Percentiles rank a stretch among this genome's conserved stretches.
Evolutionary conservation across 2,329 filamentous ascomycete genomes (phyloP).

Genomic region (Rhynchosporium agropyri): DNA sequence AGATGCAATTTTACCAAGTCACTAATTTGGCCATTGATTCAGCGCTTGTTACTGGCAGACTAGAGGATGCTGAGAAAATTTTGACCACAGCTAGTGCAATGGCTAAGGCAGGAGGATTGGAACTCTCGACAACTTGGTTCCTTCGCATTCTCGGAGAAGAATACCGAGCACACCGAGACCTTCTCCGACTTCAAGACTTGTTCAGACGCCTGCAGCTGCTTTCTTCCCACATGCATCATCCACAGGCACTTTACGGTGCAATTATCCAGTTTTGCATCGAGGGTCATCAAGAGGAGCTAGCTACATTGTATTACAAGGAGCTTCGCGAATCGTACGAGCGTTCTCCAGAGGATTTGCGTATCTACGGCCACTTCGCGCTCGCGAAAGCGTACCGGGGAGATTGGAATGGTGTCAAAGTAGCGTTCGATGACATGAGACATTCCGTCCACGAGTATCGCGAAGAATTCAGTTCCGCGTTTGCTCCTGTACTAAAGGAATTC

Average conservation of each 20-base stretch:
- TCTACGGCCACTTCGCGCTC: constrained; percentile 40
- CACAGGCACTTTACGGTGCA: constrained; percentile 36
- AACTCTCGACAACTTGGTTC: constrained; percentile 34
- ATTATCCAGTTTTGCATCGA: constrained; percentile 42
- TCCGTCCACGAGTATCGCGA: constrained; percentile 19
- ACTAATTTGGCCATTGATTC: constrained; percentile 32
- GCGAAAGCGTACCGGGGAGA: constrained; percentile 39
- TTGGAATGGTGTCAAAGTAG: constrained; percentile 38
- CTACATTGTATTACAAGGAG: constrained; percentile 32
- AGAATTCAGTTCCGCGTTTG: constrained; percentile 32
- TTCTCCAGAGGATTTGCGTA: constrained; percentile 30
- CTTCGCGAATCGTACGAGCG: constrained; percentile 20
- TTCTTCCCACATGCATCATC: constrained; percentile 24
- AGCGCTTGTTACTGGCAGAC: constrained; percentile 25
- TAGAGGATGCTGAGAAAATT: constrained; percentile 34
- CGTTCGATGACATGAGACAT: constrained; percentile 35
- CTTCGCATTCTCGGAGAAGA: constrained; percentile 36
- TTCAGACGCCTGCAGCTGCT: constrained; percentile 36
- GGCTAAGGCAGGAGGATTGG: constrained; percentile 29
- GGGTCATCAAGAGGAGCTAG: constrained; percentile 33
- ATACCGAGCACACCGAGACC: constrained; percentile 37
- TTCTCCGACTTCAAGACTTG: constrained; percentile 31
- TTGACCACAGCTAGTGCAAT: constrained; percentile 31
- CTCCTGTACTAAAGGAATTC: constrained; percentile 39
- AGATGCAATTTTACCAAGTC: constrained; percentile 31